These are phyloP conservation scores for Yamadazyma diospyri DNA, from an alignment of 1,139 yeast species.

Conservation along the genomic window DNA sequence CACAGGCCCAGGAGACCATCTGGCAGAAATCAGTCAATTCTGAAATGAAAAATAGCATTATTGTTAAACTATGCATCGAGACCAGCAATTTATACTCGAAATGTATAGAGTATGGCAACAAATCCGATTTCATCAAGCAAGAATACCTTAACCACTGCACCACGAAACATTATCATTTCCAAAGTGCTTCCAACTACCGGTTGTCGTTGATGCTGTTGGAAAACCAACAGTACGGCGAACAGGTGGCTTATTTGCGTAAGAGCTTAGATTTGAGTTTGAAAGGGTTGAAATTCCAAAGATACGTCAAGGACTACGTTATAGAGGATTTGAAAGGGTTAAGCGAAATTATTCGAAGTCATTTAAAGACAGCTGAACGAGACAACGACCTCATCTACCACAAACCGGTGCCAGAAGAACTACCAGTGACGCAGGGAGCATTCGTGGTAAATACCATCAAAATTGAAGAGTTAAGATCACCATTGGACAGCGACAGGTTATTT, in stretches of 20 bases:
- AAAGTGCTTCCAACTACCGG: slow-evolving; percentile 68
- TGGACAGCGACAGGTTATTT: slow-evolving; percentile 23
- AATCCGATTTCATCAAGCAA: slow-evolving; percentile 49
- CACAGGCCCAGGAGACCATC: slow-evolving; percentile 84
- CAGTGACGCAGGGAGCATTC: slow-evolving; percentile 45
- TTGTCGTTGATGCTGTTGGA: slow-evolving; percentile 49
- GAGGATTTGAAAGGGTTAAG: slow-evolving; percentile 49
- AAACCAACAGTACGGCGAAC: slow-evolving; percentile 61
- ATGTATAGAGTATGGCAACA: slow-evolving; percentile 43
- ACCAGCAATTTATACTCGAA: slow-evolving; percentile 54
- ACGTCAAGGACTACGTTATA: slow-evolving; percentile 41
- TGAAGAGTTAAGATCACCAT: slow-evolving; percentile 21
- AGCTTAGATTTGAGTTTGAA: slow-evolving; percentile 31
- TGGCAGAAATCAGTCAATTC: slow-evolving; percentile 71
- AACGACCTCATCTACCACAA: slow-evolving; percentile 77
- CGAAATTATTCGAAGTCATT: slow-evolving; percentile 39
- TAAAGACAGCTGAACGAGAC: slow-evolving; percentile 66
- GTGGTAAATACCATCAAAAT: slow-evolving; percentile 54
- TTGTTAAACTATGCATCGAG: slow-evolving; percentile 64
- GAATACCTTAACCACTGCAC: slow-evolving; percentile 65
- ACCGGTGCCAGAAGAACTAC: slow-evolving; percentile 52
- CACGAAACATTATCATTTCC: slow-evolving; percentile 60
- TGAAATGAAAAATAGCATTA: slow-evolving; percentile 55
- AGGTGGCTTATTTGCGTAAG: slow-evolving; percentile 52
- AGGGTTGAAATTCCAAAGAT: slow-evolving; percentile 39